phyloP scores from a whole-genome alignment of 768 basidiomycete species.

The Agrocybe pediades region DNA sequence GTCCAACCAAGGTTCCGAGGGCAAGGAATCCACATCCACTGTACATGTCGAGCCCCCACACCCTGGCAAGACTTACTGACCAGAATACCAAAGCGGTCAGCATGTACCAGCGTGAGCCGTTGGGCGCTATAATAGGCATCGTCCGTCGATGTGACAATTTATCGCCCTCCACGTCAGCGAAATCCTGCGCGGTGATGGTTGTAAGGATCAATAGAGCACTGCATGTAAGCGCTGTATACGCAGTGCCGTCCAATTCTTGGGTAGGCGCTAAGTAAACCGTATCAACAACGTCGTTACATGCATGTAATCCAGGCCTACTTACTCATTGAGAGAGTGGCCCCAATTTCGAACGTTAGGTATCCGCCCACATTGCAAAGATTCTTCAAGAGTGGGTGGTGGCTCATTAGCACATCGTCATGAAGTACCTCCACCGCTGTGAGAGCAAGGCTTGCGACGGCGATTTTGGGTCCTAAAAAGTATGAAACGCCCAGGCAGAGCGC shows the following conservation, averaged over 20 bases:
- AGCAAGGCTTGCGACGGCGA: not conserved
- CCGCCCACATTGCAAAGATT: not conserved
- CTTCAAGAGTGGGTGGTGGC: not conserved
- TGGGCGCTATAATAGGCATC: not conserved
- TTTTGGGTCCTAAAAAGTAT: not conserved
- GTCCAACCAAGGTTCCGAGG: not conserved
- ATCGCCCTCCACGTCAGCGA: constrained; percentile 1
- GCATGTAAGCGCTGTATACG: not conserved
- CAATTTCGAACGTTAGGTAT: not conserved
- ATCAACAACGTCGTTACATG: not conserved
- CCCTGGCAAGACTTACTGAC: not conserved
- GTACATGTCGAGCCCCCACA: not conserved
- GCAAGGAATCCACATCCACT: not conserved
- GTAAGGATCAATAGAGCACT: not conserved
- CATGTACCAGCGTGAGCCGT: not conserved
- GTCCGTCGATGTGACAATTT: not conserved
- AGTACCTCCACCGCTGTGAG: not conserved
- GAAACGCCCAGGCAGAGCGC: not conserved
- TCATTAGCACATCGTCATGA: not conserved
- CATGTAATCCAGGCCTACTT: not conserved
- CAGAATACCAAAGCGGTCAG: not conserved
- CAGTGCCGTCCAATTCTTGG: not conserved
- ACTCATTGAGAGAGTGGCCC: not conserved
- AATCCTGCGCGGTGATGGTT: not conserved
- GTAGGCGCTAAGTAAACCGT: not conserved